Conservation (phyloP, 495 filamentous ascomycete species). For the Daldinia childiae region DNA sequence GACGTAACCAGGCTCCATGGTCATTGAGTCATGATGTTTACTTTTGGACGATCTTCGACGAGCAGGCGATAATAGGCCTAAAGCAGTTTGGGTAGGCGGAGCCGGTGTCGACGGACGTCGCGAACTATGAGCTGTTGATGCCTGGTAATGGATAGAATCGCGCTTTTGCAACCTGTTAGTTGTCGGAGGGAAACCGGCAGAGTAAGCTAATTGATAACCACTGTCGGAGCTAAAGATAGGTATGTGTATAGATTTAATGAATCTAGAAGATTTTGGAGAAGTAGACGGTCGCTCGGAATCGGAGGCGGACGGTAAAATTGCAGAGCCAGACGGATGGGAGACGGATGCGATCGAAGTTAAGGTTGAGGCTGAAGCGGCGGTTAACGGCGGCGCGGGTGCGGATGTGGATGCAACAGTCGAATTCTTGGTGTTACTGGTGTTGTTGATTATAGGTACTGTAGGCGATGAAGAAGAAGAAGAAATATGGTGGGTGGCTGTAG, state of each 20-base stretch:
- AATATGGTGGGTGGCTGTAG: not conserved
- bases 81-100: constrained; percentile 20
- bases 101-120: constrained; percentile 30
- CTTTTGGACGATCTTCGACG: constrained; percentile 32
- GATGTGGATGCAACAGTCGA: constrained; percentile 10
- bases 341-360: constrained; percentile 23
- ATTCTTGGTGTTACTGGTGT: constrained; percentile 7
- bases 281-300: constrained; percentile 15
- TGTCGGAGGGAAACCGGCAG: not conserved
- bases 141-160: constrained; percentile 26
- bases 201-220: constrained; percentile 17
- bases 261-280: constrained; percentile 37
- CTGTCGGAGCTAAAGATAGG: constrained; percentile 36
- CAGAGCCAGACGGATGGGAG: constrained; percentile 17
- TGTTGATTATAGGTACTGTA: constrained; percentile 1
- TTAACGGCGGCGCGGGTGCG: constrained; percentile 29
- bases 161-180: constrained; percentile 35
- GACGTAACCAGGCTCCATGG: constrained; percentile 40
- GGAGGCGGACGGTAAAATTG: constrained; percentile 4
- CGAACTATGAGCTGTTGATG: constrained; percentile 15
- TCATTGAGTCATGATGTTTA: constrained; percentile 53
- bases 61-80: constrained; percentile 27
- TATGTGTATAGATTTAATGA: constrained; percentile 38
- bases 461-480: constrained; percentile 4
- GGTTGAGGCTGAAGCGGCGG: constrained; percentile 19